A percentile compares a stretch with the other conserved stretches of the same genome.
phyloP scores from a whole-genome alignment of 192 early-diverging fungal species.

The Spinellus fusiger region DNA sequence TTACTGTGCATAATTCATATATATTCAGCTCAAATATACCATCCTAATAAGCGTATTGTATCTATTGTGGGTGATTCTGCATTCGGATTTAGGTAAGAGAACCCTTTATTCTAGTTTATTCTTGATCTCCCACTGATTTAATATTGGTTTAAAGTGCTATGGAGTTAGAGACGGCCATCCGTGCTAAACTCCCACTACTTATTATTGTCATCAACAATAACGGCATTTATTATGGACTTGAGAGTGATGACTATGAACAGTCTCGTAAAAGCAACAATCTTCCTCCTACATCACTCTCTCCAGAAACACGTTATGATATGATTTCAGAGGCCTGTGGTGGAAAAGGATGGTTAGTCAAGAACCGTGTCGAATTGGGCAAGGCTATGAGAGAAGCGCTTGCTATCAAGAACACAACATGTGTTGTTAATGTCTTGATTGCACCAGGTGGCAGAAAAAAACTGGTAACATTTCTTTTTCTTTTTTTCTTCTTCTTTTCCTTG shows the following conservation, averaged over 20 bases:
- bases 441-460: constrained; percentile 57
- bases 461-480: background rate
- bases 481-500: background rate
- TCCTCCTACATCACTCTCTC: constrained; percentile 58
- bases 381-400: constrained; percentile 43
- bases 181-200: constrained; percentile 54
- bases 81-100: constrained; percentile 60
- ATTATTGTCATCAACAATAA: constrained; percentile 78
- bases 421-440: constrained; percentile 64
- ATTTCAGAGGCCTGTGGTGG: constrained; percentile 64
- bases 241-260: constrained; percentile 37
- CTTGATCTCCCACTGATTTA: background rate
- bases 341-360: constrained; percentile 49
- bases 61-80: constrained; percentile 72
- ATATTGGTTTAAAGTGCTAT: constrained; percentile 41
- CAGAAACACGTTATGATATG: constrained; percentile 62
- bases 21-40: constrained; percentile 45
- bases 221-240: constrained; percentile 69
- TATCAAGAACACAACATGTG: constrained; percentile 36
- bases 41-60: constrained; percentile 50
- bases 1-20: background rate
- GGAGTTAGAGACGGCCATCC: constrained; percentile 68
- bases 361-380: constrained; percentile 44
- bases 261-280: constrained; percentile 32
- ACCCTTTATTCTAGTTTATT: background rate